A percentile compares a stretch with the other conserved stretches of the same genome.
phyloP scores from a whole-genome alignment of 306 rosid species.

The Ormosia emarginata region DNA sequence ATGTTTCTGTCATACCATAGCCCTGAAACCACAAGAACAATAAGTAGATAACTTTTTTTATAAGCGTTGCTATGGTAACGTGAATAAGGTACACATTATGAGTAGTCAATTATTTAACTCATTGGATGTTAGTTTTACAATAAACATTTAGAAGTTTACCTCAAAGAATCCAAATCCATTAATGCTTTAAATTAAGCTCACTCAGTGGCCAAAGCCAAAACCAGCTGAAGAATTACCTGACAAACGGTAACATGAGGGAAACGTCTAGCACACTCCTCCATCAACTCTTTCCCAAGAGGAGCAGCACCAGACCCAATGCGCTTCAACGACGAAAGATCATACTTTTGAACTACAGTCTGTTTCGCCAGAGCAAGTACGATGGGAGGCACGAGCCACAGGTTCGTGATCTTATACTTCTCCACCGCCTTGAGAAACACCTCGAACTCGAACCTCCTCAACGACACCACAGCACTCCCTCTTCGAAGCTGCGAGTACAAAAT shows the following conservation, averaged over 20 bases:
- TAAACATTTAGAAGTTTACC: too few relatives aligned
- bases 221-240: constrained; percentile 44
- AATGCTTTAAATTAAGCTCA: too few relatives aligned
- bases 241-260: constrained; percentile 43
- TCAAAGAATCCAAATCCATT: too few relatives aligned
- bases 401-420: constrained; percentile 61
- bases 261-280: constrained; percentile 58
- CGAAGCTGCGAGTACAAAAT: constrained; percentile 47
- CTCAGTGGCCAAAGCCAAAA: too few relatives aligned
- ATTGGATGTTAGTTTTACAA: too few relatives aligned
- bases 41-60: neutral
- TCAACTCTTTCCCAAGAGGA: constrained; percentile 78
- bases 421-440: constrained; percentile 46
- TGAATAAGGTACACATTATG: too few relatives aligned
- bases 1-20: constrained; percentile 89
- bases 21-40: constrained; percentile 38
- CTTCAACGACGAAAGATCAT: constrained; percentile 65
- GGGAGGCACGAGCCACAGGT: constrained; percentile 86
- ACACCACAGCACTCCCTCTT: constrained; percentile 56
- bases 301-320: constrained; percentile 78
- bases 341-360: constrained; percentile 50
- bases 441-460: constrained; percentile 51
- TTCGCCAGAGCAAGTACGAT: constrained; percentile 69
- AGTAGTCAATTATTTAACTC: too few relatives aligned
- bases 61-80: too few relatives aligned